Base-by-base conservation (phyloP, 768 basidiomycete species). In the Mycena rosella region DNA sequence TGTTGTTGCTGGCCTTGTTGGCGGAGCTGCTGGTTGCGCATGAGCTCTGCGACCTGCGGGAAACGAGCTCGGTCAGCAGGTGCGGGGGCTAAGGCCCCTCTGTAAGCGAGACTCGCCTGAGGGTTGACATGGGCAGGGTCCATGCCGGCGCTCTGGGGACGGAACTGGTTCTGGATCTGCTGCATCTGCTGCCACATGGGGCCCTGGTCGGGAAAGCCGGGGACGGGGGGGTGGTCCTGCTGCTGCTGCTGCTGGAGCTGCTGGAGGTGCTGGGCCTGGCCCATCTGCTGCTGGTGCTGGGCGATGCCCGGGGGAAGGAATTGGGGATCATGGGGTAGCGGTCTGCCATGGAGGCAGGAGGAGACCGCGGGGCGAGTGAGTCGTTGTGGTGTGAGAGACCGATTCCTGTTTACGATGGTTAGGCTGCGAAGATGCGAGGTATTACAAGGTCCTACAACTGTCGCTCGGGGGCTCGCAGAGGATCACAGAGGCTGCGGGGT, bases 111-210 rank as follows among this genome's bases (percentile, higher is more conserved):
- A 85, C 86, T 78, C 67, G 82, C 88, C 86, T 87, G 88, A 36
- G 82, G 75, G 59, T 74, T 83, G 65, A 81, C 76, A 72, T 83
- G 84, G 48, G 76, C 63, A 36, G 78, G 62, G 34, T 77, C 74
- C 68, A 86, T 77, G 73, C 84, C 85, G 51, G 78, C 77, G 49
- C 80, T 82, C 56, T 82, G 82, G 7, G 78, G 74, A 36, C 85
- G 82, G 70, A 84, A 85, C 68, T 81, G 79, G 47, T 78, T 79
- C 70, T 83, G 82, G 65, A 79, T 72, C 57, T 82, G 82, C 75
- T 85, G 84, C 75, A 86, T 84, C 77, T 87, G 85, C 77, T 86
- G 85, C 90, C 89, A 91, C 72, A 87, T 80, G 67, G 84, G 86
- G 67, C 70, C 70, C 30, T 86, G 84, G 75, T 90, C 89, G 75